These are phyloP conservation scores for Lactarius hengduanensis DNA, from an alignment of 768 basidiomycete species.

Conservation along the genomic window DNA sequence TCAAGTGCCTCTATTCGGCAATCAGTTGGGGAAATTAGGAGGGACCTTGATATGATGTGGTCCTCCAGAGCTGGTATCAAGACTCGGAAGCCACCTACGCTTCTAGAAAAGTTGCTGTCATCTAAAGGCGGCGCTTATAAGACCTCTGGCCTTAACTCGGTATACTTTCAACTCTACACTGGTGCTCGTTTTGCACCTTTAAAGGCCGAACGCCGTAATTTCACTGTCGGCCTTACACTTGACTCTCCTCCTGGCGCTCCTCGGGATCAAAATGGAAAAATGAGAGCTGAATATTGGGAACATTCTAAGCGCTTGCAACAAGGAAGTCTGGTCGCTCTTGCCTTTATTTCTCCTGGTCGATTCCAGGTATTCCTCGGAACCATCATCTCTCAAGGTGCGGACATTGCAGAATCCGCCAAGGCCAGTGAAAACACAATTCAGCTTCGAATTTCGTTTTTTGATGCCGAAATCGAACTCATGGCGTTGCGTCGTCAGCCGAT, in stretches of 20 bases:
- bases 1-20: conserved; percentile 29
- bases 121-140: conserved; percentile 59
- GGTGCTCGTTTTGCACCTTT: conserved; percentile 48
- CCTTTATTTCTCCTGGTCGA: conserved; percentile 37
- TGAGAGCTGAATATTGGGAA: conserved; percentile 60
- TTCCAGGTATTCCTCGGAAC: conserved; percentile 51
- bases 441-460: conserved; percentile 62
- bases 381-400: conserved; percentile 42
- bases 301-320: conserved; percentile 56
- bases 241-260: conserved; percentile 59
- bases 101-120: conserved; percentile 46
- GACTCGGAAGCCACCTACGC: conserved; percentile 34
- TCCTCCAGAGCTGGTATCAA: not conserved
- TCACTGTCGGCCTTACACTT: conserved; percentile 47
- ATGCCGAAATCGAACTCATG: conserved; percentile 51
- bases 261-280: conserved; percentile 39
- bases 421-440: conserved; percentile 37
- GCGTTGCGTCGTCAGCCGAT: conserved; percentile 39
- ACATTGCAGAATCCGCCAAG: conserved; percentile 48
- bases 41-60: conserved; percentile 27
- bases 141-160: conserved; percentile 42
- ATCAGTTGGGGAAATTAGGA: conserved; percentile 26
- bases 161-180: conserved; percentile 66
- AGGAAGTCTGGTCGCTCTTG: conserved; percentile 63
- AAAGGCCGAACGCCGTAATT: conserved; percentile 50